Conservation (phyloP, 805 yeast species). For the Hanseniaspora hatyaiensis region DNA sequence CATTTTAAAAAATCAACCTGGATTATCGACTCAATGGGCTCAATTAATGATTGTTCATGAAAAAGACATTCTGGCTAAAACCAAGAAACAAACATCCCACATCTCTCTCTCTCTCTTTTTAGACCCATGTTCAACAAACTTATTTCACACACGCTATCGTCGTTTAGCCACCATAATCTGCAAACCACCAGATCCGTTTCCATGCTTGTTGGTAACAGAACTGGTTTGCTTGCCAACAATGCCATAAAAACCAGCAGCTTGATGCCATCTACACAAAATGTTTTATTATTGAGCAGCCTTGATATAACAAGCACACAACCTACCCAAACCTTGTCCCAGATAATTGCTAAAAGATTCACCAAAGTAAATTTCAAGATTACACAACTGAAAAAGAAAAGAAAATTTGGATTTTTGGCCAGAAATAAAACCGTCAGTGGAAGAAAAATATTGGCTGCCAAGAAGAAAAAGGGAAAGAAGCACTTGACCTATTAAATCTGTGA, state of each 20-base stretch:
- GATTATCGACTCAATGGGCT: no score
- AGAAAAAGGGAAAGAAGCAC: constrained; percentile 87
- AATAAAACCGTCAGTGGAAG: constrained; percentile 64
- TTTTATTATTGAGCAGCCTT: not conserved
- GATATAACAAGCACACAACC: not conserved
- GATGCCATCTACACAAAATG: not conserved
- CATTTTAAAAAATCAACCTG: no score
- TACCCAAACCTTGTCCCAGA: not conserved
- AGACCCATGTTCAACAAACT: constrained; percentile 1
- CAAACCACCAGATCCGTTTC: constrained; percentile 8
- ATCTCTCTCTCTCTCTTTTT: no score
- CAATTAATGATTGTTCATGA: no score
- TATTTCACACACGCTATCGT: not conserved
- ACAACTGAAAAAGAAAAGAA: constrained; percentile 66
- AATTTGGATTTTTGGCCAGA: constrained; percentile 80
- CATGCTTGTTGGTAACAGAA: constrained; percentile 14
- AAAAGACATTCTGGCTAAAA: no score
- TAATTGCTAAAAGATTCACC: constrained; percentile 8
- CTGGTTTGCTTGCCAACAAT: not conserved
- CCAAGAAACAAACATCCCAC: no score
- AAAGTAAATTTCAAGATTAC: constrained; percentile 10
- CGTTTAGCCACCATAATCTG: no score
- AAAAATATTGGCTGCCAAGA: constrained; percentile 64
- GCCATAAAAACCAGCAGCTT: not conserved
- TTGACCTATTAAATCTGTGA: constrained; percentile 66